A percentile compares a stretch with the other conserved stretches of the same genome.
These are phyloP conservation scores for Albatrellus ellisii DNA, from an alignment of 768 basidiomycete genomes.

Conservation along the genomic window DNA sequence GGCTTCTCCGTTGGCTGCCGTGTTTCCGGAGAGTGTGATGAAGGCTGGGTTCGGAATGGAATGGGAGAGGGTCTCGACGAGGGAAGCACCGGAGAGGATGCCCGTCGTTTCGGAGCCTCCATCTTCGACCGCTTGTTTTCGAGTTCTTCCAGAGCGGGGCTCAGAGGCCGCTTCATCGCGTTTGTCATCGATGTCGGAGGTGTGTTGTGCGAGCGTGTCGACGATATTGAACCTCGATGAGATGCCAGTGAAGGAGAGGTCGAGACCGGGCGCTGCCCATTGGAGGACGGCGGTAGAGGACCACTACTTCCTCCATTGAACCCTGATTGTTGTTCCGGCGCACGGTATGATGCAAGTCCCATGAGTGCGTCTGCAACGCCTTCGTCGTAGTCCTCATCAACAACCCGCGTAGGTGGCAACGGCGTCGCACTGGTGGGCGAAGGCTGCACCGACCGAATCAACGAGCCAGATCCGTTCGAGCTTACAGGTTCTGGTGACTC, in stretches of 20 bases:
- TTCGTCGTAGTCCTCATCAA: constrained; percentile 94
- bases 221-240: constrained; percentile 54
- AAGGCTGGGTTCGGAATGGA: constrained; percentile 60
- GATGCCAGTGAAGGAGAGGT: constrained; percentile 31
- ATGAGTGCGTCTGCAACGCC: constrained; percentile 81
- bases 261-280: constrained; percentile 7
- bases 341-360: constrained; percentile 30
- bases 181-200: constrained; percentile 28
- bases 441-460: constrained; percentile 52
- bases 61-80: constrained; percentile 58
- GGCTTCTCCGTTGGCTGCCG: constrained; percentile 29
- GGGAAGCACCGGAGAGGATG: constrained; percentile 42
- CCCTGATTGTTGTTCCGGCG: constrained; percentile 12
- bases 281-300: constrained; percentile 5
- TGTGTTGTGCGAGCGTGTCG: constrained; percentile 50
- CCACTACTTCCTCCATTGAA: constrained; percentile 6
- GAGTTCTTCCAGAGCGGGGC: constrained; percentile 44
- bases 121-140: constrained; percentile 53
- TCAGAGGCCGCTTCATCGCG: constrained; percentile 53
- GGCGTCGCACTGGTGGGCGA: constrained; percentile 54
- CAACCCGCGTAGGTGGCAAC: constrained; percentile 46
- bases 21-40: constrained; percentile 43
- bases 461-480: constrained; percentile 41
- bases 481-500: constrained; percentile 50
- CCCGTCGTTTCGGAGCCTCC: constrained; percentile 36